phyloP scores from a whole-genome alignment of 176 grass and related monocot genomes.

The Hsuehochloa calcarea region DNA sequence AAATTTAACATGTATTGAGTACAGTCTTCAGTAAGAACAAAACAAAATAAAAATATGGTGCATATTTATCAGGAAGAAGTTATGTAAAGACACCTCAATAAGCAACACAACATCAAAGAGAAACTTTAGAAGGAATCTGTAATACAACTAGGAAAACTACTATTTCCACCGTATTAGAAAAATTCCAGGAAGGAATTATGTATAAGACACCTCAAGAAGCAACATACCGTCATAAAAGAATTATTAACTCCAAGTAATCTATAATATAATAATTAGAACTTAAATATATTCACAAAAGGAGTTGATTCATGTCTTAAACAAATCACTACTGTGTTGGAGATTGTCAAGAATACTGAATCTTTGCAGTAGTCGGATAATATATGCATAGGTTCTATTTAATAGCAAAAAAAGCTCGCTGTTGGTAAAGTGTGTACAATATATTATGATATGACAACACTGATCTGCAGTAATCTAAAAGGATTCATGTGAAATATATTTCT shows the following conservation, averaged over 20 bases:
- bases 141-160: background rate
- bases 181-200: background rate
- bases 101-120: background rate
- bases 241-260: background rate
- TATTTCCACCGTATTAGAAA: background rate
- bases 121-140: background rate
- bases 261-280: background rate
- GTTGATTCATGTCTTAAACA: background rate
- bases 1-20: background rate
- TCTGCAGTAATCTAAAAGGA: constrained; percentile 13
- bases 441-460: background rate
- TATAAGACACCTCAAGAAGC: background rate
- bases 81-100: background rate
- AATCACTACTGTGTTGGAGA: background rate
- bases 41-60: background rate
- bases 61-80: constrained; percentile 1
- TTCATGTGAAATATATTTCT: constrained; percentile 23
- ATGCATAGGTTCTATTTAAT: background rate
- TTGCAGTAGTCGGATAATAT: constrained; percentile 1
- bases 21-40: background rate
- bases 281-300: background rate
- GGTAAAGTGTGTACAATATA: background rate
- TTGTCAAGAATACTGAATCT: constrained; percentile 11
- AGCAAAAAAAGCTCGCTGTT: background rate
- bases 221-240: background rate